Base-by-base conservation (phyloP, 2,329 filamentous ascomycete species). In the Cordyceps tenuipes region DNA sequence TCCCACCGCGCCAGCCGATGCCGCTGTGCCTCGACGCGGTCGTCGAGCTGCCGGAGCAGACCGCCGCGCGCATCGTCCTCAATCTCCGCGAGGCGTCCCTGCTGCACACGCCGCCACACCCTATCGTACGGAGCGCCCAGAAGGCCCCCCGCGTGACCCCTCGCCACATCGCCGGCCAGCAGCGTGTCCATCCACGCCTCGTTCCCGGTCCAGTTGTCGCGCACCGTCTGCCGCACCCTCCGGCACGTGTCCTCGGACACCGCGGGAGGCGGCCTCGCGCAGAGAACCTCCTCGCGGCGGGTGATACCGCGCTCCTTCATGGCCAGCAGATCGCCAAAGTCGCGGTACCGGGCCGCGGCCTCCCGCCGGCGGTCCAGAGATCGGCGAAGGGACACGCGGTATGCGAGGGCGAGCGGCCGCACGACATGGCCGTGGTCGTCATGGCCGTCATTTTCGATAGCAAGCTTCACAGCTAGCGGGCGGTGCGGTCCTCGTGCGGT, bases 201-300 rank as follows among this genome's bases (percentile, higher is more conserved):
- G 67, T 87, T 84, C 2, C 90, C 91, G 15, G 89, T 79, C 91
- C 91, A 96, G 65, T 91, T 90, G 62, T 86, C 85, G 41, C 81
- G 79, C 34, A 91, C 75, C 2, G 81, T 78, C 47, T 81, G 82
- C 65, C 86, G 80, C 60, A 90, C 74, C 44, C 82, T 75, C 0
- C 71, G 65, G 49, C 74, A 77, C 3, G 74, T 70, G 44, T 78
- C 73, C 12, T 78, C 73, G 0, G 79, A 71, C 34, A 36, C 34
- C 39, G 7, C 78, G 63, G 29, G 73, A 68, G 15, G 71, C 47
- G 21, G 68, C 63, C 0, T 68, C 2, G 67, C 65, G 26, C 71
- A 70, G 7, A 77, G 70, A 52, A 75, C 75, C 62, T 84, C 80
- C 46, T 78, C 78, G 55, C 85, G 78, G 26, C 76, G 76, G 1